Evolutionary conservation across 768 basidiomycete species (phyloP), one percentile per base, ranked within the genome.

Genomic region (Collybiopsis luxurians): DNA sequence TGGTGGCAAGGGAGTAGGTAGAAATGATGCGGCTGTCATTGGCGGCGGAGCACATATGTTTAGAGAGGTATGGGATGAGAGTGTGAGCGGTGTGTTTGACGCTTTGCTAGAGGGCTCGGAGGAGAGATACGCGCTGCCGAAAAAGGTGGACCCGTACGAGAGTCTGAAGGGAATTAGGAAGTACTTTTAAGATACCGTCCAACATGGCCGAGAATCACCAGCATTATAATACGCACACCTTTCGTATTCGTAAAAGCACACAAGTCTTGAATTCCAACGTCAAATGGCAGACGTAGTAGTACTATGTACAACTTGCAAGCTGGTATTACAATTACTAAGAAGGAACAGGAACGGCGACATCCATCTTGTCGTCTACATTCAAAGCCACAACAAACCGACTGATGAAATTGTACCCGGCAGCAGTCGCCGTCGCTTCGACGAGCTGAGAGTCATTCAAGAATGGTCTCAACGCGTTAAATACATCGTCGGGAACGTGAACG

Each of bases 31-130:
- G 10, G 27, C 43, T 30, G 27, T 54, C 27, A 40, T 30, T 34
- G 87, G 90, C 34, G 89, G 89, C 19, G 93, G 89, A 5, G 84
- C 77, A 4, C 86, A 89, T 69, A 91, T 95, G 86, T 95, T 87
- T 84, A 78, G 93, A 65, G 84, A 83, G 61, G 76, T 85, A 39
- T 95, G 92, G 91, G 78, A 84, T 62, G 72, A 79, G 61, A 71
- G 76, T 9, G 89, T 92, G 13, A 78, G 75, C 9, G 66, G 62
- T 63, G 84, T 94, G 57, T 90, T 93, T 72, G 64, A 65, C 58
- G 79, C 86, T 31, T 23, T 34, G 24, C 31, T 51, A 13, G 77
- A 56, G 51, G 71, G 67, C 59, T 60, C 39, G 42, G 86, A 89
- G 67, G 86, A 86, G 15, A 73, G 71, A 34, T 90, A 74, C 68